phyloP scores from a whole-genome alignment of 2,329 filamentous ascomycete species.

The Hyphodiscus sp. region DNA sequence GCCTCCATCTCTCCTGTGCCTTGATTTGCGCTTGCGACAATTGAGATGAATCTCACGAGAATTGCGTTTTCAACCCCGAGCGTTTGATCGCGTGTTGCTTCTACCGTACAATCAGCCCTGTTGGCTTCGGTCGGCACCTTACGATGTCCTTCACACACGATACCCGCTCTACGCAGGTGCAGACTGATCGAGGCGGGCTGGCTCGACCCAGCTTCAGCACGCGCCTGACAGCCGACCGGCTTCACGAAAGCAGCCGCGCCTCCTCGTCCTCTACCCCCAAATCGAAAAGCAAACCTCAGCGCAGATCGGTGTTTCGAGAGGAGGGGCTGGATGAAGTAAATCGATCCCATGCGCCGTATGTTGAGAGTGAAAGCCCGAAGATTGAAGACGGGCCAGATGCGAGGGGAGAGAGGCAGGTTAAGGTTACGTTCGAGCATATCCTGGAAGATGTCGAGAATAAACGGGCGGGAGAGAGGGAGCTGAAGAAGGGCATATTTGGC shows the following conservation, averaged over 20 bases:
- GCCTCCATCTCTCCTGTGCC: neutral
- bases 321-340: constrained; percentile 25
- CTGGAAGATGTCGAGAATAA: constrained; percentile 3
- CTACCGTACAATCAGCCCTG: neutral
- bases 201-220: neutral
- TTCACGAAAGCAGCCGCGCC: neutral
- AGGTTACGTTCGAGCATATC: constrained; percentile 7
- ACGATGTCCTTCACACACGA: neutral
- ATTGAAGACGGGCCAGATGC: neutral
- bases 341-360: constrained; percentile 1
- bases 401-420: neutral
- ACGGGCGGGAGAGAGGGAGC: constrained; percentile 4
- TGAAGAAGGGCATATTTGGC: constrained; percentile 13
- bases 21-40: neutral
- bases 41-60: neutral
- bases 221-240: neutral
- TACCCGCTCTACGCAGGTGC: neutral
- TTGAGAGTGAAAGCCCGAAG: neutral
- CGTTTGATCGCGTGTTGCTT: neutral
- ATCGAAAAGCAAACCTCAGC: neutral
- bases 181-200: neutral
- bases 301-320: constrained; percentile 22
- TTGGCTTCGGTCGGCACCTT: neutral
- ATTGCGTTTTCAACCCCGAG: neutral
- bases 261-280: neutral